Evolutionary conservation across 2,329 filamentous ascomycete species (phyloP).

Genomic region (Exophiala sp.): DNA sequence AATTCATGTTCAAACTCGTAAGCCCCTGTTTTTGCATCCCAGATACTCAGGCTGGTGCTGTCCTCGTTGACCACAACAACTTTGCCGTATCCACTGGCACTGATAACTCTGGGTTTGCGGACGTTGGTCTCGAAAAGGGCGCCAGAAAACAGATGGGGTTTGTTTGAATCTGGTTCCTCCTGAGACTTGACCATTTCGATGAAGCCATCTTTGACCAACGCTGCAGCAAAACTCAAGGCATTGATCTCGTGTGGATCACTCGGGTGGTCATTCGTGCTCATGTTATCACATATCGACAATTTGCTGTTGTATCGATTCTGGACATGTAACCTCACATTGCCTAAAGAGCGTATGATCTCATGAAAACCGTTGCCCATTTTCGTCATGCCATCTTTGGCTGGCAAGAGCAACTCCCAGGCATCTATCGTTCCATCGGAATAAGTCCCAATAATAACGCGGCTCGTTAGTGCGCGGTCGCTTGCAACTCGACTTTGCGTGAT

Average conservation of each 20-base stretch:
- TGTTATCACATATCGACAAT: conserved; percentile 24
- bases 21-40: conserved; percentile 79
- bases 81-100: conserved; percentile 55
- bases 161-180: conserved; percentile 20
- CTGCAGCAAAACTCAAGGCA: conserved; percentile 16
- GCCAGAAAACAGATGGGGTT: conserved; percentile 17
- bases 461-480: conserved; percentile 20
- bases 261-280: conserved; percentile 18
- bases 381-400: conserved; percentile 2
- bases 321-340: conserved; percentile 13
- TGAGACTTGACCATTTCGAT: conserved; percentile 22
- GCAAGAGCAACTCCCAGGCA: conserved; percentile 22
- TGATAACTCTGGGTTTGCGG: conserved; percentile 10
- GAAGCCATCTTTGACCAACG: conserved; percentile 17
- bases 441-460: conserved; percentile 21
- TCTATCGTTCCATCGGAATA: conserved; percentile 12
- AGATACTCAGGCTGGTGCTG: conserved; percentile 77
- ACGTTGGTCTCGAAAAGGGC: conserved; percentile 17
- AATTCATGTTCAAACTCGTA: conserved; percentile 79
- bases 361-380: conserved; percentile 12
- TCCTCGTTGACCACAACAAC: conserved; percentile 74
- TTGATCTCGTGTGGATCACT: conserved; percentile 6
- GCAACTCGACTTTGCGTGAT: conserved; percentile 23
- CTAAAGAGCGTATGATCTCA: conserved; percentile 21
- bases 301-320: conserved; percentile 16